These are phyloP conservation scores for Saccharum officinarum DNA, from an alignment of 176 grass and related monocot species.

Conservation along the genomic window DNA sequence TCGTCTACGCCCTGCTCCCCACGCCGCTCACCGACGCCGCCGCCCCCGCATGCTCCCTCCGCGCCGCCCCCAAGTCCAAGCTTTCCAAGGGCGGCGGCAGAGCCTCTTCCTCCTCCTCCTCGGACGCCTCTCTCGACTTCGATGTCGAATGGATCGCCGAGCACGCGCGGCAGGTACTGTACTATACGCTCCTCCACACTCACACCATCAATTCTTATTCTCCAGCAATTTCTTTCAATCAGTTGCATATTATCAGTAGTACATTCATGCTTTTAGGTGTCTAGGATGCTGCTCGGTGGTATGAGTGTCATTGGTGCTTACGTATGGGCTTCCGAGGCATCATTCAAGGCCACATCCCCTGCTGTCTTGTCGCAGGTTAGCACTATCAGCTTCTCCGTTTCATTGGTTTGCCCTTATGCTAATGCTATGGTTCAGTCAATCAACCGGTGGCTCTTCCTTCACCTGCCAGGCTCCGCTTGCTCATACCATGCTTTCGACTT, in stretches of 20 bases:
- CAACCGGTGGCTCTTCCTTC: not conserved
- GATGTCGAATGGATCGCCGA: constrained; percentile 92
- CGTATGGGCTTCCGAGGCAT: constrained; percentile 79
- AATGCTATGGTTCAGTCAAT: not conserved
- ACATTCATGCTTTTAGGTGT: constrained; percentile 42
- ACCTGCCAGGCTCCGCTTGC: not conserved
- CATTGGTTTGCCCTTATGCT: not conserved
- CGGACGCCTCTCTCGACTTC: constrained; percentile 53
- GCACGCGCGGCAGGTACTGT: constrained; percentile 74
- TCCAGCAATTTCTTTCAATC: not conserved
- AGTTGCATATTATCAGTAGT: too few species aligned
- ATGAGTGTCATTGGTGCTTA: constrained; percentile 80
- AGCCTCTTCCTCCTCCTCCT: constrained; percentile 26
- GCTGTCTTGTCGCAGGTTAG: constrained; percentile 63
- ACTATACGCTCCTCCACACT: not conserved
- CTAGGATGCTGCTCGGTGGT: constrained; percentile 88
- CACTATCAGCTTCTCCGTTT: not conserved
- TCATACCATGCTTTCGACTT: not conserved
- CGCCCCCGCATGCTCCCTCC: constrained; percentile 69
- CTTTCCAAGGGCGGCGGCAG: not conserved
- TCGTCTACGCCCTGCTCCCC: constrained; percentile 81
- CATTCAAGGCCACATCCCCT: constrained; percentile 78
- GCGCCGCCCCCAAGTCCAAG: constrained; percentile 41
- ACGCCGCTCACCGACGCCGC: constrained; percentile 78
- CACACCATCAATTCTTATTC: not conserved